These are phyloP conservation scores for Acephala macrosclerotiorum DNA, from an alignment of 2,329 filamentous ascomycete species.

Conservation along the genomic window DNA sequence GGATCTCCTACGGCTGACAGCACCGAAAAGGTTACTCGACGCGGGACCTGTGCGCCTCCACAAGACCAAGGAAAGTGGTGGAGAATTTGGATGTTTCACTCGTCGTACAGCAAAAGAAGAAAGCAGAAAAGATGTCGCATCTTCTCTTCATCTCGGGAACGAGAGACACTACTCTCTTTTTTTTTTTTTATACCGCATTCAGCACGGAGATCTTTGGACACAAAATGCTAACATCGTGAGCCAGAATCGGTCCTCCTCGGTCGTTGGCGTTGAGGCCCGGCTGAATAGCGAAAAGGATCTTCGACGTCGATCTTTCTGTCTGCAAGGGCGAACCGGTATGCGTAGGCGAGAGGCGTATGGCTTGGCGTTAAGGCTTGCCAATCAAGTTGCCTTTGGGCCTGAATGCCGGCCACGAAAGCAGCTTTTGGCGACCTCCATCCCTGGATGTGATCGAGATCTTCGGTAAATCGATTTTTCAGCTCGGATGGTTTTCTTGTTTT, in stretches of 20 bases:
- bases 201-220: neutral
- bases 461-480: neutral
- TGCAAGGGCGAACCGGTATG: constrained; percentile 13
- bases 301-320: constrained; percentile 3
- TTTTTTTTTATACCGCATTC: neutral
- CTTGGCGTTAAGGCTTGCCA: constrained; percentile 7
- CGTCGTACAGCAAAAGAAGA: too few species aligned
- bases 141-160: neutral
- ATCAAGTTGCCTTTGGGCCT: neutral
- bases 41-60: neutral
- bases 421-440: constrained; percentile 8
- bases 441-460: neutral
- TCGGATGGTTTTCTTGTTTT: neutral
- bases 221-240: neutral
- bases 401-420: neutral
- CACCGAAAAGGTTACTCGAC: neutral
- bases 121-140: neutral
- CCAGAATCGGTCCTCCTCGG: neutral
- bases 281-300: neutral
- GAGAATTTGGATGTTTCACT: neutral
- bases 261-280: too few species aligned
- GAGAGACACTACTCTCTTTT: neutral
- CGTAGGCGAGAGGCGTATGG: constrained; percentile 10
- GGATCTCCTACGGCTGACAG: neutral
- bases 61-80: neutral